Conservation (phyloP, 495 filamentous ascomycete genomes). For the Penicillium lividum region DNA sequence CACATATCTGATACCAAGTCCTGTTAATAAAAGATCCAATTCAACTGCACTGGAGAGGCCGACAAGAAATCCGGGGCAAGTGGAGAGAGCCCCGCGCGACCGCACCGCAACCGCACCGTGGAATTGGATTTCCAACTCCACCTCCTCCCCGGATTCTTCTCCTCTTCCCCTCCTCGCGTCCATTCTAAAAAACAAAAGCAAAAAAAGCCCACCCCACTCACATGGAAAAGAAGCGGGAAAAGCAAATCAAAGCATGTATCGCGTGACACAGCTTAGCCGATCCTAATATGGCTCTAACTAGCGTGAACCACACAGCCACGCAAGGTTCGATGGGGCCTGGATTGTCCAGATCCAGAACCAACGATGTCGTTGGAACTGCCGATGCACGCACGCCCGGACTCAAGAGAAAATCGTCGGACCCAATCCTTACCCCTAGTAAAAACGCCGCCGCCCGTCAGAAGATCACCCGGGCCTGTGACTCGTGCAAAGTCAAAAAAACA, state of each 20-base stretch:
- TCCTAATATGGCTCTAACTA: conserved; percentile 21
- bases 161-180: conserved; percentile 3
- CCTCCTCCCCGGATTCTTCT: conserved; percentile 17
- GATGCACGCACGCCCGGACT: conserved; percentile 14
- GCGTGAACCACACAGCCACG: conserved; percentile 19
- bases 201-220: background rate
- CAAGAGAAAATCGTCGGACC: conserved; percentile 37
- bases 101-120: background rate
- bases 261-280: conserved; percentile 17
- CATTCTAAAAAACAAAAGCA: background rate
- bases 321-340: conserved; percentile 19
- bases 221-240: background rate
- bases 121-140: conserved; percentile 10
- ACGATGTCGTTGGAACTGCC: background rate
- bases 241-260: conserved; percentile 6
- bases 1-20: background rate
- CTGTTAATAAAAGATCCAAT: background rate
- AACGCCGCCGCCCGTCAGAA: conserved; percentile 35
- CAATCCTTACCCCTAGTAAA: conserved; percentile 21
- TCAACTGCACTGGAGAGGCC: background rate
- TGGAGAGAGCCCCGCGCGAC: background rate
- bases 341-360: background rate
- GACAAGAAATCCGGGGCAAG: conserved; percentile 7
- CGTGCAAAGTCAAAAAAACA: conserved; percentile 50
- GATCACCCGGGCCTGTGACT: conserved; percentile 51